These are phyloP conservation scores for Gentiana straminea DNA, from an alignment of 257 asterid species.

Conservation along the genomic window DNA sequence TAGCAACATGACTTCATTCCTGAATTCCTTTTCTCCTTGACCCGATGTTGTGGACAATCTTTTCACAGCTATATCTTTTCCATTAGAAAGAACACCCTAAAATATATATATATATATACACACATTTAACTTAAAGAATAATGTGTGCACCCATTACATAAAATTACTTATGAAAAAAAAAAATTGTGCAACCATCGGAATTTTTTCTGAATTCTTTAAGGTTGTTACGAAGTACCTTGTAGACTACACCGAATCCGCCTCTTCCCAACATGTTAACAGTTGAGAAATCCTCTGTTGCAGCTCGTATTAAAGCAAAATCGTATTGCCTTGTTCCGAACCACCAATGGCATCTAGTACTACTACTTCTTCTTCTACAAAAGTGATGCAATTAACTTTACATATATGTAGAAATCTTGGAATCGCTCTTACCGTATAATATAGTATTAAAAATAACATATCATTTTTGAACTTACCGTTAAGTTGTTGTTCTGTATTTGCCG, in stretches of 20 bases:
- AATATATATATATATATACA: too few relatives aligned
- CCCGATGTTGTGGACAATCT: conserved; percentile 13
- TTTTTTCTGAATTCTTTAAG: too few relatives aligned
- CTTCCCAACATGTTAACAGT: conserved; percentile 3
- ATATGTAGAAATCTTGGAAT: neutral
- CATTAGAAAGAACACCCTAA: conserved; percentile 20
- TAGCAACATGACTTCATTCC: conserved; percentile 14
- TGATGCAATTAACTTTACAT: neutral
- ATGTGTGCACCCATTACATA: too few relatives aligned
- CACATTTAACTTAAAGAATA: neutral
- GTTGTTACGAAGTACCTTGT: conserved; percentile 11
- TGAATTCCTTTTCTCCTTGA: conserved; percentile 16
- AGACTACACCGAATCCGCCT: conserved; percentile 25
- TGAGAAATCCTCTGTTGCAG: conserved; percentile 14
- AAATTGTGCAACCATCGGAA: too few relatives aligned
- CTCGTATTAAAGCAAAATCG: conserved; percentile 1
- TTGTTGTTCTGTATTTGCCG: too few relatives aligned
- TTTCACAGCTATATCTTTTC: conserved; percentile 23
- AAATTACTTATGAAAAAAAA: neutral
- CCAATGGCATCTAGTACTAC: neutral
- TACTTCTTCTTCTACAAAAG: neutral
- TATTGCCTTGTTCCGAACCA: conserved; percentile 6
- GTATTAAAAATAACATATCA: too few relatives aligned
- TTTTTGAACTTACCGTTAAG: conserved; percentile 2
- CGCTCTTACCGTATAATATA: neutral